Percentiles rank a stretch among this genome's conserved stretches.
Conservation (phyloP, 768 basidiomycete species). For the Antrodiella citrinella region DNA sequence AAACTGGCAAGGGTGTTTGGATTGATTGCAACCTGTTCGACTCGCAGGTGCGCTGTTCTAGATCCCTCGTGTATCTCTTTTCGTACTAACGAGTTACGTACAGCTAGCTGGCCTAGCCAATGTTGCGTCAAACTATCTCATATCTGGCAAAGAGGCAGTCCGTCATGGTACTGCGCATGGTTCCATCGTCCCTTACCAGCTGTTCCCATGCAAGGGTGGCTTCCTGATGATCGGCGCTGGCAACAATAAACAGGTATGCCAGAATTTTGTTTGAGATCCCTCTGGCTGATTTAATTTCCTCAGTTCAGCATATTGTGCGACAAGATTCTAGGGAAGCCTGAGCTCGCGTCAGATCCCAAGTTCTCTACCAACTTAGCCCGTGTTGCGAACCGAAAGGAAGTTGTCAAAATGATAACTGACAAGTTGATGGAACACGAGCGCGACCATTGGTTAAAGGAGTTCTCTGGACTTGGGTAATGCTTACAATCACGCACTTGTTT, state of each 20-base stretch:
- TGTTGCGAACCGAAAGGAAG: slow-evolving; percentile 65
- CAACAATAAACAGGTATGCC: slow-evolving; percentile 70
- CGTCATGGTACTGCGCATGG: slow-evolving; percentile 92
- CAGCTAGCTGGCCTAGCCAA: slow-evolving; percentile 89
- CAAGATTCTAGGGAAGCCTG: slow-evolving; percentile 53
- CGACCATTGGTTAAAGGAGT: slow-evolving; percentile 65
- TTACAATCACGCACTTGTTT: neutral
- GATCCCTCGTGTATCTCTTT: neutral
- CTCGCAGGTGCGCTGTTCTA: slow-evolving; percentile 51
- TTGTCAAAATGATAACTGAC: slow-evolving; percentile 61
- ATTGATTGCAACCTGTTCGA: slow-evolving; percentile 94
- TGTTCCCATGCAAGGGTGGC: slow-evolving; percentile 79
- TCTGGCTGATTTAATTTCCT: neutral
- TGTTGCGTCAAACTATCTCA: slow-evolving; percentile 89
- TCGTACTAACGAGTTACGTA: neutral
- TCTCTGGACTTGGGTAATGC: slow-evolving; percentile 71
- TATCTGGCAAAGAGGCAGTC: slow-evolving; percentile 73
- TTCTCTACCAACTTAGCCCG: slow-evolving; percentile 71
- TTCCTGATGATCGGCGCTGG: slow-evolving; percentile 93
- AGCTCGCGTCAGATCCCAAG: slow-evolving; percentile 48
- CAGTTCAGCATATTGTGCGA: slow-evolving; percentile 67
- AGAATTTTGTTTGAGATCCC: neutral
- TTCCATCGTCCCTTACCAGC: slow-evolving; percentile 90
- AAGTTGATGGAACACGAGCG: slow-evolving; percentile 48
- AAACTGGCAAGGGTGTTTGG: slow-evolving; percentile 83